Base-by-base conservation (phyloP, 2,329 filamentous ascomycete genomes). In the Monosporascus ibericus region DNA sequence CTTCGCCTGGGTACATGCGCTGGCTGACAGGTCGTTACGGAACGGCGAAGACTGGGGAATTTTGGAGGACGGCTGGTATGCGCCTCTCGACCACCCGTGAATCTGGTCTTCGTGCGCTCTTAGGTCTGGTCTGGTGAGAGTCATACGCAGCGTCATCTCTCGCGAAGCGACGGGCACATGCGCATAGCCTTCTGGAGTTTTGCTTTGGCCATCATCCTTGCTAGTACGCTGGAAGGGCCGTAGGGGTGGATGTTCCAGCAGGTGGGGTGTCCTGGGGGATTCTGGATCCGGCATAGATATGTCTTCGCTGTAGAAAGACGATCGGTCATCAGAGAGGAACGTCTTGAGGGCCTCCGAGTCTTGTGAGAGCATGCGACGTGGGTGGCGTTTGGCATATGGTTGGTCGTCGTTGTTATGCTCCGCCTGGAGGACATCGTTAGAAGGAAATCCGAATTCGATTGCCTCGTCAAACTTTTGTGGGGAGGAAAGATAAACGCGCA, bases 141-240 rank as follows among this genome's bases (percentile, higher is more conserved):
- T 97, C 91, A 97, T 95, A 48, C 92, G 88, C 48, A 97, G 73
- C 3, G 94, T 97, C 92, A 96, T 96, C 69, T 97, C 92, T 36
- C 92, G 81, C 51, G 82, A 86, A 36, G 79, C 77, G 0, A 78
- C 73, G 2, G 80, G 72, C 5, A 75, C 76, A 47, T 82, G 79
- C 11, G 74, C 70, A 60, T 79, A 78, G 52, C 75, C 74, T 38
- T 65, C 66, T 5, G 71, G 64, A n/a, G 62, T 59, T 55, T 71
- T 71, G 52, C 61, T 56, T 49, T 65, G 60, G 27, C 58, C 55
- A 15, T 62, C 57, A 38, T 62, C 53, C 44, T 55, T 56, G 22
- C 61, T 57, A 20, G 64, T 60, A 34, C 67, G 66, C 8, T 64
- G 62, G 17, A 66, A 49, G 1, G 68, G 64, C 48, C 65, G 66